Base-by-base conservation (phyloP, 176 grass and related monocot genomes). In the Typha latifolia region DNA sequence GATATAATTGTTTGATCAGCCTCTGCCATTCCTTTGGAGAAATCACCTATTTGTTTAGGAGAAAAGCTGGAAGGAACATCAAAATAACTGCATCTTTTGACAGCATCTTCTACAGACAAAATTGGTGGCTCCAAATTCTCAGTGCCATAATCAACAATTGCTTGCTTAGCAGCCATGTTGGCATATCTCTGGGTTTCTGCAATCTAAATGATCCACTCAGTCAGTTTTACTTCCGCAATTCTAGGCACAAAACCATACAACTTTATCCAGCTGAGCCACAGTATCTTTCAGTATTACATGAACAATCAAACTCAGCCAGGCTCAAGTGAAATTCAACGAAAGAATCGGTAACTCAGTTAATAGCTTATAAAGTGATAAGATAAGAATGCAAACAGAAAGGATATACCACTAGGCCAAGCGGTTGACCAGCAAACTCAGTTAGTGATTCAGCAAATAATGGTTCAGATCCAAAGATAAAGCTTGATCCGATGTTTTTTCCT, bases 1-100 rank as follows among this genome's bases (percentile, higher is more conserved):
- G 78, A 86, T 43, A 84, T 48, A 64, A 96, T 91, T 74, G 88
- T 91, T 66, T 96, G 91, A 65, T 96, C 87, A 71, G 91, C 91
- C 79, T 88, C 77, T 55, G 77, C 79, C 91, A 96, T 91, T 71
- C 87, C 91, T 74, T 86, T 37, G 10, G 84, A 76, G 43, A 86
- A 79, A 52, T 96, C 78, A 48, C 92, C 92, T 67, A 85, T 51
- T 68, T 84, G 78, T 64, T 75, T 79, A 56, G 82, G 77, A 69
- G 53, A 47, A 12, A 88, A 50, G 72, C 72, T 77, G 34, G 87
- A 75, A 37, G 80, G 84, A 18, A 26, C 2, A 11, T 32, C 48
- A 63, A 96, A 72, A 81, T 83, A 91, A 74, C 87, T 91, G 18
- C 68, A 77, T 62, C 76, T 53, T 69, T 85, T 47, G 15, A 82